Conservation (phyloP, 768 basidiomycete genomes). For the Tylopilus rubrobrunneus region DNA sequence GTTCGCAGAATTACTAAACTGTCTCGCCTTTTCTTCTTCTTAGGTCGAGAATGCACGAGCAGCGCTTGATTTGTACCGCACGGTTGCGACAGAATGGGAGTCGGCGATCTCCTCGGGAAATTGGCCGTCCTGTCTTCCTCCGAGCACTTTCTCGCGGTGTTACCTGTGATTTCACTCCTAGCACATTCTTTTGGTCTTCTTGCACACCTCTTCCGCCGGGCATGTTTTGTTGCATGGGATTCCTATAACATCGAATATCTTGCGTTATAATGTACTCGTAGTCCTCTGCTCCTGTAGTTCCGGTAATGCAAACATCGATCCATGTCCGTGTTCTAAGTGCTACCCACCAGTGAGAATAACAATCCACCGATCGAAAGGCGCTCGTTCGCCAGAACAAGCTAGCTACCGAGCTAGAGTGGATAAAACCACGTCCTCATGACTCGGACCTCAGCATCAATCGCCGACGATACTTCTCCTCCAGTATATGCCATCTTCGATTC, state of each 20-base stretch:
- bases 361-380: neutral
- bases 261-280: slow-evolving; percentile 23
- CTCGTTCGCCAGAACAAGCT: neutral
- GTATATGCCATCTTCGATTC: slow-evolving; percentile 27
- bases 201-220: neutral
- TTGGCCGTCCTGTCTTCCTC: slow-evolving; percentile 77
- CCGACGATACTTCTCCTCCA: slow-evolving; percentile 24
- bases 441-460: slow-evolving; percentile 1
- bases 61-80: slow-evolving; percentile 47
- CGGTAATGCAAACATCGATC: slow-evolving; percentile 17
- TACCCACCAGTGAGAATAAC: neutral
- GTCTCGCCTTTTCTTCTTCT: neutral
- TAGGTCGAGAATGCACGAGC: slow-evolving; percentile 79
- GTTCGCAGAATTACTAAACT: slow-evolving; percentile 10
- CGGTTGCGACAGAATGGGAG: slow-evolving; percentile 68
- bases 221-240: slow-evolving; percentile 6
- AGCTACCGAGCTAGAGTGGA: neutral
- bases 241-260: slow-evolving; percentile 10
- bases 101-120: slow-evolving; percentile 49
- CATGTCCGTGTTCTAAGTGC: neutral
- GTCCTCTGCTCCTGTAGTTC: slow-evolving; percentile 8
- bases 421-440: neutral
- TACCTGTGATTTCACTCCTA: slow-evolving; percentile 44
- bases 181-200: slow-evolving; percentile 12
- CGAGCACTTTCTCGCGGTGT: slow-evolving; percentile 76